These are phyloP conservation scores for Ochetophila trinervis DNA, from an alignment of 306 rosid genomes.

Conservation along the genomic window DNA sequence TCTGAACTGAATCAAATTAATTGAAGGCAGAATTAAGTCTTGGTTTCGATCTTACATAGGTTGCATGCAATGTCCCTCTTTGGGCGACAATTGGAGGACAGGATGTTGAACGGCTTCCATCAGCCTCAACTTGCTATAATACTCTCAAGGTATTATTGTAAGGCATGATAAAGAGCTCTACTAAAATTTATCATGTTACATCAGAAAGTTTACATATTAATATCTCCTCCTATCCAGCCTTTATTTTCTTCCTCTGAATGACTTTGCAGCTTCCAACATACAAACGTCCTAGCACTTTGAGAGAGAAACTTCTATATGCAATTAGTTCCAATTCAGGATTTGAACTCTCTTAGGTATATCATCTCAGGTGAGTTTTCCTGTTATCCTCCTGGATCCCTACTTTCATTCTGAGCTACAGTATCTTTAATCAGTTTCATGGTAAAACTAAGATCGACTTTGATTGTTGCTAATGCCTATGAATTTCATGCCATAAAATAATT, in stretches of 20 bases:
- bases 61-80: slow-evolving; percentile 78
- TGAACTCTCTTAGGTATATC: slow-evolving; percentile 70
- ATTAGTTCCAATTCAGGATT: slow-evolving; percentile 93
- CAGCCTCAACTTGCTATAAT: slow-evolving; percentile 98
- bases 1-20: neutral
- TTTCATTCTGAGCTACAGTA: neutral
- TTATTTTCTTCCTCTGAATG: neutral
- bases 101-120: slow-evolving; percentile 97
- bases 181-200: neutral
- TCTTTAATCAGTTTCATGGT: neutral
- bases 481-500: neutral
- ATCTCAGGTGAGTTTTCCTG: slow-evolving; percentile 33
- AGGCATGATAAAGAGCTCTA: neutral
- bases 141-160: slow-evolving; percentile 74
- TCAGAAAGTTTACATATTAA: neutral
- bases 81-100: slow-evolving; percentile 94
- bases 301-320: slow-evolving; percentile 84
- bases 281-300: slow-evolving; percentile 82
- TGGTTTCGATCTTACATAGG: slow-evolving; percentile 42
- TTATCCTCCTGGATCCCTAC: slow-evolving; percentile 1
- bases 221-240: neutral
- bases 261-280: slow-evolving; percentile 89
- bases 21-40: neutral
- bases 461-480: neutral
- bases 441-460: neutral